Base-by-base conservation (phyloP, 2,329 filamentous ascomycete species). In the Raffaelea albimanens region DNA sequence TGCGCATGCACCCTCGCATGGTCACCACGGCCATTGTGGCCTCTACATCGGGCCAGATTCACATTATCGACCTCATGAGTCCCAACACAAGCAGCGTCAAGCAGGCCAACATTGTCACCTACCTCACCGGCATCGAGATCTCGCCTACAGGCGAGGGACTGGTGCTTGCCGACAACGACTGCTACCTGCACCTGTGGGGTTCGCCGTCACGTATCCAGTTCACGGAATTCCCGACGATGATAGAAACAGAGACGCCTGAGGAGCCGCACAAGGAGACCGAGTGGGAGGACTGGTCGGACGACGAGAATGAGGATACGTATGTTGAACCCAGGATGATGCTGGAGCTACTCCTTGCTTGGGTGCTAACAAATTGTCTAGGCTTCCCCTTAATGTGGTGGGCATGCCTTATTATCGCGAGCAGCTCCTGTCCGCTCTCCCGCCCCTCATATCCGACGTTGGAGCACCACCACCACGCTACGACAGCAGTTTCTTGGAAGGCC, bases 1-100 rank as follows among this genome's bases (percentile, higher is more conserved):
- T 96, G 39, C 83, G 93, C 50, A 93, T 98, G 85, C 93, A 98
- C 63, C 93, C 94, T 1, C 84, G 89, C 57, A 86, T 98, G 78
- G 84, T 89, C 19, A 96, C 93, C 0, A 97, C 94, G 0, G 91
- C 87, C 58, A 90, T 98, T 51, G 87, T 98, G 44, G 83, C 90
- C 23, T 95, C 91, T 3, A 88, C 94, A 59, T 85, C 81, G 40
- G 93, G 94, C 1, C 89, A 96, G 63, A 85, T 98, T 63, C 91
- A 98, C 61, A 85, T 97, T 14, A 88, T 97, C 44, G 93, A 98
- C 63, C 76, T 98, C 5, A 88, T 94, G 80, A 95, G 95, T 53
- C 87, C 88, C 0, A 90, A 94, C 59, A 83, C 87, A 19, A 88
- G 87, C 60, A 90, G 85, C 56, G 80, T 95, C 45, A 80, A 86